Base-by-base conservation (phyloP, 192 early-diverging fungal genomes). In the Gorgonomyces haynaldii region DNA sequence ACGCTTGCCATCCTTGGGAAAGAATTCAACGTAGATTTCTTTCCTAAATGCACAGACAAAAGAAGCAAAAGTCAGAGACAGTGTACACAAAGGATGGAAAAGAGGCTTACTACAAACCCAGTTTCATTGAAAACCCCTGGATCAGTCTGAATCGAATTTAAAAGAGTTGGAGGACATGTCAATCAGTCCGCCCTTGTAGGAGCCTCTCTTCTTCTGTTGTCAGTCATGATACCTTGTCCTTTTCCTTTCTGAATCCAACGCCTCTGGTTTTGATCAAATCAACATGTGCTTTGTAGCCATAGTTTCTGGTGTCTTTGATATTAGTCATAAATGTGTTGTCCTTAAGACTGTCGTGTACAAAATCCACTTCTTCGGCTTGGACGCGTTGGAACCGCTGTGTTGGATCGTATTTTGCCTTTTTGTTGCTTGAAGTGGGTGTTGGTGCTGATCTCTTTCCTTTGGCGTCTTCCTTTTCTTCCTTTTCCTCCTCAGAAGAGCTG, bases 111-210 rank as follows among this genome's bases (percentile, higher is more conserved):
- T 31, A 31, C 5, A 8, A 31, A 5, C 30, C 5, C 30, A 31
- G 6, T 31, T 8, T 31, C 12, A 31, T 31, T 8, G 30, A 31
- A 8, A 31, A 31, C 6, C 12, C 12, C 12, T 31, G 12, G 5
- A 31, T 31, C 12, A 31, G 12, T 31, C 30, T 12, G 30, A 16
- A 30, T 78, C 67, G 56, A 97, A 93, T 61, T 97, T 97, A 68
- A 91, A 87, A 3, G 85, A 90, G 60, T 89, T 81, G 19, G 84
- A 85, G 26, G 64, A 68, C 42, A 83, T 78, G 49, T 85, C 82
- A 48, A 97, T 97, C 42, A 69, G 58, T 17, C 94, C 94, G 23
- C 94, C 94, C 45, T 83, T 78, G 74, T 97, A 97, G 31, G 83
- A 81, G 19, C 91, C 91, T 41, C 86, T 72, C 78, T 95, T 95